Evolutionary conservation across 306 rosid genomes (phyloP).

Genomic region (Prunus davidiana): DNA sequence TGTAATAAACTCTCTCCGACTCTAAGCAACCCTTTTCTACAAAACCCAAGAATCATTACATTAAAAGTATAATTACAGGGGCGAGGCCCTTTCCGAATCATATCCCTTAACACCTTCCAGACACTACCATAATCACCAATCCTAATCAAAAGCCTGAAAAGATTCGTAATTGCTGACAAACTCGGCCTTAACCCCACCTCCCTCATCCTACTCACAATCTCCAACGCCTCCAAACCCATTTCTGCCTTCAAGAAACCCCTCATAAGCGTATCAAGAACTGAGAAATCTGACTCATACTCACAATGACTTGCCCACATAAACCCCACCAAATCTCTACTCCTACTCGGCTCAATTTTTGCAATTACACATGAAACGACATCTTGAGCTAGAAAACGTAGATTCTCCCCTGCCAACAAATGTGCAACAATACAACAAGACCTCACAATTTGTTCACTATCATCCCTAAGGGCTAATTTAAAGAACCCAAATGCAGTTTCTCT

Average conservation of each 20-base stretch:
- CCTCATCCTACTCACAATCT: conserved; percentile 56
- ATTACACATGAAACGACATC: conserved; percentile 61
- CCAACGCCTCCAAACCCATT: conserved; percentile 57
- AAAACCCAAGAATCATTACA: conserved; percentile 55
- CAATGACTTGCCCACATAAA: conserved; percentile 65
- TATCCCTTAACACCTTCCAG: conserved; percentile 62
- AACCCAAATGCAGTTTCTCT: conserved; percentile 62
- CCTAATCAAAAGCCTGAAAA: conserved; percentile 51
- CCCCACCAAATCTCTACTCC: conserved; percentile 44
- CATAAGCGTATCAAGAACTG: conserved; percentile 63
- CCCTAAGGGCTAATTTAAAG: conserved; percentile 55
- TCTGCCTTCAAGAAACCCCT: conserved; percentile 51
- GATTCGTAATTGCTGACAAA: conserved; percentile 36
- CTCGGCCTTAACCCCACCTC: conserved; percentile 46
- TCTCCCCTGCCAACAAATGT: conserved; percentile 46
- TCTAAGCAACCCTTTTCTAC: conserved; percentile 44
- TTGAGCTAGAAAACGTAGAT: conserved; percentile 50
- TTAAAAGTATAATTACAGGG: conserved; percentile 42
- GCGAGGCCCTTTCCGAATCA: conserved; percentile 47
- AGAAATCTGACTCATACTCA: conserved; percentile 54
- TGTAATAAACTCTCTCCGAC: conserved; percentile 60
- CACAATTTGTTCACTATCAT: conserved; percentile 37
- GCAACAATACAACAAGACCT: conserved; percentile 50
- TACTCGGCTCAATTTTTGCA: conserved; percentile 41
- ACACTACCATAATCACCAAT: conserved; percentile 69